phyloP scores from a whole-genome alignment of 108 stramenopile species.

The Fragilariopsis cylindrus region DNA sequence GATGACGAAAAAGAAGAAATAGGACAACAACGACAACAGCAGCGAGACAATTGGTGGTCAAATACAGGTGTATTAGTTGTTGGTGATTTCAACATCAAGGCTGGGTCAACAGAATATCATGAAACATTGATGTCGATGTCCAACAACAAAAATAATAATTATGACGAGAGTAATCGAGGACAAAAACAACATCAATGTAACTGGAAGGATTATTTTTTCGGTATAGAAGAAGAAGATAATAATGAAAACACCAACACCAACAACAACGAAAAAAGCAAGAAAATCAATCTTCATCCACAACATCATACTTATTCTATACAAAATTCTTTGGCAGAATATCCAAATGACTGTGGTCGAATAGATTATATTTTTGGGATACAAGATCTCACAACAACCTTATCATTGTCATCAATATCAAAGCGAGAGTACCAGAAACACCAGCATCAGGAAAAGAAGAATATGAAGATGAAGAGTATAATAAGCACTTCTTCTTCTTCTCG shows the following conservation, averaged over 20 bases:
- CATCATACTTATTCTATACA: conserved; percentile 19
- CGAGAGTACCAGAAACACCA: too few relatives aligned
- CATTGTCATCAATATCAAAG: neutral
- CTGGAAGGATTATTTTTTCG: neutral
- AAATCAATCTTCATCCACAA: neutral
- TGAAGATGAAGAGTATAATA: too few relatives aligned
- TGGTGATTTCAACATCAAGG: conserved; percentile 39
- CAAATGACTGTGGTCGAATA: conserved; percentile 34
- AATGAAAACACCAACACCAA: neutral
- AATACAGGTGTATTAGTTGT: conserved; percentile 30
- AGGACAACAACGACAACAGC: neutral
- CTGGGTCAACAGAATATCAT: conserved; percentile 15
- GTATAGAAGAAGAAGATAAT: too few relatives aligned
- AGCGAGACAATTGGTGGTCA: neutral
- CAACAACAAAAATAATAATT: neutral
- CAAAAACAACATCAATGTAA: neutral
- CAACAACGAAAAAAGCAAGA: neutral
- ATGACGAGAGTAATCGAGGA: neutral
- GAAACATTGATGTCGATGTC: conserved; percentile 1
- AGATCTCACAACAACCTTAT: neutral
- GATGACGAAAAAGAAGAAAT: neutral
- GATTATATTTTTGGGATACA: conserved; percentile 32
- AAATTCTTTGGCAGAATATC: conserved; percentile 25
- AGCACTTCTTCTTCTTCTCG: neutral
- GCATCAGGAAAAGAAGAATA: too few relatives aligned